These are phyloP conservation scores for Chrysoporthe cubensis DNA, from an alignment of 2,329 filamentous ascomycete species.

Conservation along the genomic window DNA sequence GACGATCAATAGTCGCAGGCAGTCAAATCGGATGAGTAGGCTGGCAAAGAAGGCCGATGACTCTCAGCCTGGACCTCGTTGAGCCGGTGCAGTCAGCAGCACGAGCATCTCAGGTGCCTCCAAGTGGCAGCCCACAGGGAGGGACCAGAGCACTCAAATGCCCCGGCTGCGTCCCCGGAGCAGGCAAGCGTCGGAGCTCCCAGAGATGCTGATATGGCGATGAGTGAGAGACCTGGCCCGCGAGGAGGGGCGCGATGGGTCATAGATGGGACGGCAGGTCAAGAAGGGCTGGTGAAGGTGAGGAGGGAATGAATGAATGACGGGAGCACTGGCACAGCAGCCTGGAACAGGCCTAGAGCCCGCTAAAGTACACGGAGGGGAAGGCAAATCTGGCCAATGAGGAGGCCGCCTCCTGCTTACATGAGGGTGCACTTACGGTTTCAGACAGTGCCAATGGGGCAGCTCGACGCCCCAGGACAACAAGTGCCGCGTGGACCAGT, in stretches of 20 bases:
- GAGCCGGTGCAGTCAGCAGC: neutral
- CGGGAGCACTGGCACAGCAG: neutral
- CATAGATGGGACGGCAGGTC: neutral
- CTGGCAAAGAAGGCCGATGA: neutral
- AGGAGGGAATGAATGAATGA: slow-evolving; percentile 1
- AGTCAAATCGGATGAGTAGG: neutral
- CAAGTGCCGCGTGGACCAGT: slow-evolving; percentile 1
- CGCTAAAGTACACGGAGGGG: neutral
- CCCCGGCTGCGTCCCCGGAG: neutral
- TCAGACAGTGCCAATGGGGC: neutral
- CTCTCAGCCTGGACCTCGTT: neutral
- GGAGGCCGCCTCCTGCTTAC: neutral
- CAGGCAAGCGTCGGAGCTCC: neutral
- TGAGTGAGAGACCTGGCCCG: neutral
- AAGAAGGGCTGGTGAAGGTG: neutral
- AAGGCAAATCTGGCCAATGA: neutral
- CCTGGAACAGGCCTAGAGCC: neutral
- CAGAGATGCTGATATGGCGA: neutral
- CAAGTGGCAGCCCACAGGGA: neutral
- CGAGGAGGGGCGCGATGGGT: neutral
- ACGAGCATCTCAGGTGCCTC: neutral
- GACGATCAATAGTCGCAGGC: neutral
- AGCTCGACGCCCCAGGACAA: neutral
- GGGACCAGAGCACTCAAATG: neutral
- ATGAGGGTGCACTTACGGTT: neutral